phyloP scores from a whole-genome alignment of 352 stramenopile species.

The Pythium insidiosum region DNA sequence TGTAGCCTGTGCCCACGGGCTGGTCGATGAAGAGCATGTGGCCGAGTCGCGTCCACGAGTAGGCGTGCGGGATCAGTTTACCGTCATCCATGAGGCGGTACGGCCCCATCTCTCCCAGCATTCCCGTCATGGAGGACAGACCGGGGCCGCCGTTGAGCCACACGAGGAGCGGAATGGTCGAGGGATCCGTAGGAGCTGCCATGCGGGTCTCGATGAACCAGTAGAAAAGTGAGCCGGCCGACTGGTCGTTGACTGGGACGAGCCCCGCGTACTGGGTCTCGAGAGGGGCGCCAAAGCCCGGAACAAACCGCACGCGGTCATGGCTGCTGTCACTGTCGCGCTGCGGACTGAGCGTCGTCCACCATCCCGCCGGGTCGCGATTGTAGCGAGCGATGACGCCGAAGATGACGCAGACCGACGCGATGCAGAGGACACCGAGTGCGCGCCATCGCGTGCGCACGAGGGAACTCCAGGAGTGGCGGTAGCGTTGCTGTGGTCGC shows the following conservation, averaged over 20 bases:
- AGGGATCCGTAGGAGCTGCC: constrained; percentile 5
- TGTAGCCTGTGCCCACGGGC: constrained; percentile 74
- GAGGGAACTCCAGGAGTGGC: too few relatives aligned
- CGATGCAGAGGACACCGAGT: too few relatives aligned
- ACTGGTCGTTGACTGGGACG: constrained; percentile 44
- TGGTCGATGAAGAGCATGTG: constrained; percentile 86
- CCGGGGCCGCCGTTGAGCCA: constrained; percentile 80
- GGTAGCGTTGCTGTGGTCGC: too few relatives aligned
- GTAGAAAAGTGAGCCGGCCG: constrained; percentile 69
- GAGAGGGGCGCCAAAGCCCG: constrained; percentile 54
- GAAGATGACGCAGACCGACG: too few relatives aligned
- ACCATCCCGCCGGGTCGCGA: too few relatives aligned
- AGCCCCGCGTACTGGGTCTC: constrained; percentile 75
- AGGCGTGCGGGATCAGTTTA: constrained; percentile 53
- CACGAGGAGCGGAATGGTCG: constrained; percentile 53
- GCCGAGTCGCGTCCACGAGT: constrained; percentile 68
- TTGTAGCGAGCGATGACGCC: too few relatives aligned
- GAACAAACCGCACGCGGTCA: constrained; percentile 51
- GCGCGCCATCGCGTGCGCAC: too few relatives aligned
- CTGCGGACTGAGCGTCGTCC: too few relatives aligned
- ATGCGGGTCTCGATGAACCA: constrained; percentile 81
- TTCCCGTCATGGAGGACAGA: constrained; percentile 69
- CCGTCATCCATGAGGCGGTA: constrained; percentile 63
- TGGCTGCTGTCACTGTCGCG: constrained; percentile 12
- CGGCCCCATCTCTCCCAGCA: constrained; percentile 73